Base-by-base conservation (phyloP, 1,284 basidiomycete species). In the Peniophora sp. region DNA sequence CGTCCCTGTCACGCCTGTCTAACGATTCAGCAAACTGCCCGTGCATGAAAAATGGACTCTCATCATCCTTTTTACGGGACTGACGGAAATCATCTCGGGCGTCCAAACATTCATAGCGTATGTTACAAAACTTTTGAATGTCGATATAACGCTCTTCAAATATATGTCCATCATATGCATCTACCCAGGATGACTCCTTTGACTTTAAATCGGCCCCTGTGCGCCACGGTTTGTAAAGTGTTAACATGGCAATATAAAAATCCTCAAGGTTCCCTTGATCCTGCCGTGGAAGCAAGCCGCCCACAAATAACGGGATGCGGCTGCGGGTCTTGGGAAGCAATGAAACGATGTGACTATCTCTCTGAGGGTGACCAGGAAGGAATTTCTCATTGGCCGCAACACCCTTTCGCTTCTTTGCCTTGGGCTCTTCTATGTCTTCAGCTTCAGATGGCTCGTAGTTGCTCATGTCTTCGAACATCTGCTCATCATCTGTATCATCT, bases 251-350 rank as follows among this genome's bases (percentile, higher is more conserved):
- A 19, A n/a, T 19, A 43, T 56, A 59, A 49, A 58, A 62, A n/a
- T 59, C 55, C 17, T 61, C 59, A 8, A 50, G 8, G 43, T 58
- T 55, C 14, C 57, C 57, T 48, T 54, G 39, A 48, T 62, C 58
- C 36, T 47, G 44, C 43, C 58, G 20, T 6, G 57, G 60, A 8
- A 59, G 47, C 34, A 48, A 8, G 11, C 50, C 54, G 23, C 57
- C 57, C 12, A 54, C 45, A 52, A 61, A 57, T 43, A 56, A 50
- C 0, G 53, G 51, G 0, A 59, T 52, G 19, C 48, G 32, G 45
- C 38, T 35, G 47, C 22, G 27, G 5, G 27, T 32, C 12, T 32
- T 12, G n/a, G n/a, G n/a, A n/a, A n/a, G n/a, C n/a, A n/a, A n/a
- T n/a, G n/a, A n/a, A n/a, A n/a, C n/a, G n/a, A n/a, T 5, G 27